Base-by-base conservation (phyloP, 495 filamentous ascomycete genomes). In the Penicillium coffeae region DNA sequence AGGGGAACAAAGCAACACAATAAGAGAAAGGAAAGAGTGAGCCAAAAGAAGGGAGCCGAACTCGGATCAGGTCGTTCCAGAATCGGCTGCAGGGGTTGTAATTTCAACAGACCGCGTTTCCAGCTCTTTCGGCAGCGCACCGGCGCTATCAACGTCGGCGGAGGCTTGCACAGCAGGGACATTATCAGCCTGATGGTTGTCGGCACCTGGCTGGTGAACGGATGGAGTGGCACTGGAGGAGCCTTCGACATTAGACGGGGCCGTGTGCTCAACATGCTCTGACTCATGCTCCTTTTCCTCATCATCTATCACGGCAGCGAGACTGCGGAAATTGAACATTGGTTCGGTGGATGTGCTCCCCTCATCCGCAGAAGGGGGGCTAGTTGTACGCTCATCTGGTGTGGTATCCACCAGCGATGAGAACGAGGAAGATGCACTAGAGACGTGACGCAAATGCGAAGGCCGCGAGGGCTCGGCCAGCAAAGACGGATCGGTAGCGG, bases 251-350 rank as follows among this genome's bases (percentile, higher is more conserved):
- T 42, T 46, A 8, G 50, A 42, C 1, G 42, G 38, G 2, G 51
- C 21, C 15, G 61, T 53, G 38, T 71, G 56, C 49, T 75, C 72
- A 35, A 70, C 62, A 56, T 80, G 67, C 45, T 79, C 76, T 21
- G 72, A 63, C 45, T 65, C 67, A 3, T 63, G 59, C 18, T 58
- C 56, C 43, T 73, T 74, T n/a, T 84, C 80, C 44, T 86, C 83
- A 25, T 81, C 72, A 3, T 84, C 88, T 45, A 96, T 90, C 58
- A 95, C 86, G 49, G 86, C 88, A 3, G 88, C 88, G 20, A 96
- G 72, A 54, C 89, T 95, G 45, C 87, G 74, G 57, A 96, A 96
- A 64, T 94, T 95, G 70, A 95, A 91, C 81, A 95, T 82, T 2
- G 88, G 81, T 56, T 96, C 91, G 0, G 72, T 65, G 38, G 80